phyloP scores from a whole-genome alignment of 257 asterid species.

The Eustoma russellianum region DNA sequence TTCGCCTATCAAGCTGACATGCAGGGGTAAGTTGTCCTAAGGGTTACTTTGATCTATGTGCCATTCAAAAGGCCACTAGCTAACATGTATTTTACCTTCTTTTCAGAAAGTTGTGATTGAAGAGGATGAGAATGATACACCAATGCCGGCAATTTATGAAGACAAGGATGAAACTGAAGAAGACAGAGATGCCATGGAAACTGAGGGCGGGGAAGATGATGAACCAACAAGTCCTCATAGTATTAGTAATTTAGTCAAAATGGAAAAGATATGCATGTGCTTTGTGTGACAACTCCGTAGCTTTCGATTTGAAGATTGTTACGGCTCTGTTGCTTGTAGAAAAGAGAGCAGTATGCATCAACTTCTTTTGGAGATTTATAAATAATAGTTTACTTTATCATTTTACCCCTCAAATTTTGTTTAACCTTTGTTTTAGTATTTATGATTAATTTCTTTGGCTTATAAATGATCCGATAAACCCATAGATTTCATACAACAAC shows the following conservation, averaged over 20 bases:
- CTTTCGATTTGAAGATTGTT: too few relatives aligned
- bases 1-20: constrained; percentile 52
- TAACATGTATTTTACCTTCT: neutral
- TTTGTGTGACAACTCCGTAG: too few relatives aligned
- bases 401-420: too few relatives aligned
- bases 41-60: neutral
- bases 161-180: constrained; percentile 54
- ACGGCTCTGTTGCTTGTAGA: too few relatives aligned
- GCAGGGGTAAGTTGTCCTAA: constrained; percentile 48
- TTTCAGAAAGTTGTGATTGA: constrained; percentile 49
- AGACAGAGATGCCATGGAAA: constrained; percentile 63
- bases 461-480: too few relatives aligned
- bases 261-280: constrained; percentile 20
- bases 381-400: too few relatives aligned
- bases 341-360: too few relatives aligned
- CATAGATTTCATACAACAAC: too few relatives aligned
- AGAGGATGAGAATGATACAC: constrained; percentile 31
- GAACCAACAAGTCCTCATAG: constrained; percentile 35
- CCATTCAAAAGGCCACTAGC: neutral
- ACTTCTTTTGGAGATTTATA: too few relatives aligned
- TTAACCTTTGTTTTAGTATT: too few relatives aligned
- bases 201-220: constrained; percentile 38
- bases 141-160: constrained; percentile 48
- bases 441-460: too few relatives aligned
- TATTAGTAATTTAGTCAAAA: constrained; percentile 38